Evolutionary conservation across 805 yeast species (phyloP), one percentile per base, ranked within the genome.

Genomic region (Nakazawaea molendinolei): DNA sequence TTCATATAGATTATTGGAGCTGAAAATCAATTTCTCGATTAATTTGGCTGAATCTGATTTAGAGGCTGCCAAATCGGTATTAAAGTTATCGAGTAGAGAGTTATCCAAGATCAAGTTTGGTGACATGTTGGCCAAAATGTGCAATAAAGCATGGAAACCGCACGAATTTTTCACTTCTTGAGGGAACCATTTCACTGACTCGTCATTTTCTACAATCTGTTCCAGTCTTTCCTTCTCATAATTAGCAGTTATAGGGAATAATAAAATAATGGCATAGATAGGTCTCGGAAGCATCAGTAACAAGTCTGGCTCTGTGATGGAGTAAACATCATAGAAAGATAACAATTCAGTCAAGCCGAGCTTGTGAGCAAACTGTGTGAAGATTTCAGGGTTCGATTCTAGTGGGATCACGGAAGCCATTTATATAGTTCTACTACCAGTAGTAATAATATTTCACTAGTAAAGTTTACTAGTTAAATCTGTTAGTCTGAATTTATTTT

Each of bases 161-260:
- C 98, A 90, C 0, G 95, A 94, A 53, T 90, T 90, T 43, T 73
- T 74, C 13, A 92, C 74, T 1, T 87, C 77, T 51, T 90, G 98
- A 46, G 75, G 76, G 48, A 79, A 75, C 97, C 97, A 92, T n/a
- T 69, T 45, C 12, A 77, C 63, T 8, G 52, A 44, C 15, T 47
- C 39, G 32, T 63, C 65, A 29, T 57, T 55, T 9, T 49, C 44
- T 21, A 47, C 31, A 13, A 4, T 28, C 40, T 24, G 69, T 12
- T 45, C 42, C 16, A 47, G 34, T 31, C 79, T 61, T 38, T 73
- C 65, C 12, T 48, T 41, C 45, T 85, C 92, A 51, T 79, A 82
- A 3, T 59, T 51, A 13, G 60, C 61, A 2, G 90, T 77, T 2
- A 89, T 61, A 2, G 98, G 97, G 55, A 90, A 89, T 20, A 89